Conservation (phyloP, 768 basidiomycete species). For the Trametes cubensis region DNA sequence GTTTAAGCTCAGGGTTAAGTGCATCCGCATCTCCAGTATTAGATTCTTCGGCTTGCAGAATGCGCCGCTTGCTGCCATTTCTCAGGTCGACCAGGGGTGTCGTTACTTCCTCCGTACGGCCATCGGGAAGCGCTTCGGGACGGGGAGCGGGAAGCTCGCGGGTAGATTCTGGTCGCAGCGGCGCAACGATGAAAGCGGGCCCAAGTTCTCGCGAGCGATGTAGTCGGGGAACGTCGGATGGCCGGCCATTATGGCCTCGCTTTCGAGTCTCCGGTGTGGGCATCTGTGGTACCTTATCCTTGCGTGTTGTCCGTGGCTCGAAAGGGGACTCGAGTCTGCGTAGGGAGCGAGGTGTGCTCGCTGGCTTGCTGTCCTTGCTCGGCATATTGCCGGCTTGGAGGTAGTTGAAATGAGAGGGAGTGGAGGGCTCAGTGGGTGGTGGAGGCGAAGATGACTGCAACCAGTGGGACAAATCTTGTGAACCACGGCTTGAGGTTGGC, state of each 20-base stretch:
- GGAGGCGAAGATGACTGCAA: constrained; percentile 18
- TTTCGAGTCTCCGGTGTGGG: constrained; percentile 8
- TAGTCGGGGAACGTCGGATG: not conserved
- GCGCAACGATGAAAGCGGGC: not conserved
- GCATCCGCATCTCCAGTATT: not conserved
- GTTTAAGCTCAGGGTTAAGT: constrained; percentile 1
- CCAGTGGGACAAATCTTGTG: constrained; percentile 19
- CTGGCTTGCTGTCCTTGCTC: not conserved
- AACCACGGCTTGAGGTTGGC: constrained; percentile 11
- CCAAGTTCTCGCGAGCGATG: not conserved
- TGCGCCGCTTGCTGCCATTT: constrained; percentile 1
- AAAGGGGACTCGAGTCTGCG: not conserved
- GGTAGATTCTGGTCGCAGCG: not conserved
- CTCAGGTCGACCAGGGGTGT: constrained; percentile 7
- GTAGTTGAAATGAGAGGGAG: not conserved
- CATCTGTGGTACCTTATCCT: constrained; percentile 8
- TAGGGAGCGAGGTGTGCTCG: not conserved
- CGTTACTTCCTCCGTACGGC: not conserved
- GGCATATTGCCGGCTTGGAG: not conserved
- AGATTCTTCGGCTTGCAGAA: not conserved
- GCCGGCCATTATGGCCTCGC: not conserved
- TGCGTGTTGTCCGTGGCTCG: not conserved
- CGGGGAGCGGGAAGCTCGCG: too few species aligned
- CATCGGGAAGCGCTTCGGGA: not conserved
- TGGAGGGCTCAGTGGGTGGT: not conserved